These are phyloP conservation scores for Hydrangea macrophylla DNA, from an alignment of 148 eudicot genomes.

Conservation along the genomic window DNA sequence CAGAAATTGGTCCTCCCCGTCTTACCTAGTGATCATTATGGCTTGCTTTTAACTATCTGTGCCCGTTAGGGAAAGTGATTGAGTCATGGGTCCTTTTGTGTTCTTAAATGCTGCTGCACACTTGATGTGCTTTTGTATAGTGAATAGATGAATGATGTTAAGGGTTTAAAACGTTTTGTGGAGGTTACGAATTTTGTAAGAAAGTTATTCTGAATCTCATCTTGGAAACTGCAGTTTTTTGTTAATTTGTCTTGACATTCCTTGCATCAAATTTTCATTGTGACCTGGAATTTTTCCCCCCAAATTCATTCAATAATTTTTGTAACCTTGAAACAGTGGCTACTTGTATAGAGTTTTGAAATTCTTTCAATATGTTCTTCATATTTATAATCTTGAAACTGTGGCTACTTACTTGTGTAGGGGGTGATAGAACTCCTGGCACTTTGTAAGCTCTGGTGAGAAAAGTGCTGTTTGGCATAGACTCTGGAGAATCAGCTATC, in stretches of 20 bases:
- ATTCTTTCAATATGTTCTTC: too few relatives aligned
- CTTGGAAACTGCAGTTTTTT: not conserved
- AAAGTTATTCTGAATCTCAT: not conserved
- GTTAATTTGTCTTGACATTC: not conserved
- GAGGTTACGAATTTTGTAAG: constrained; percentile 10
- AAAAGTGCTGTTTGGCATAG: not conserved
- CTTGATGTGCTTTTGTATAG: constrained; percentile 12
- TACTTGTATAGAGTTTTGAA: not conserved
- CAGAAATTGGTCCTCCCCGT: constrained; percentile 69
- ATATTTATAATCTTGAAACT: too few relatives aligned
- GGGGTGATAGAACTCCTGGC: too few relatives aligned
- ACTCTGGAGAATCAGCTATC: not conserved
- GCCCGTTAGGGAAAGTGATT: not conserved
- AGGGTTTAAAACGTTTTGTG: constrained; percentile 12
- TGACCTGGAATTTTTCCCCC: not conserved
- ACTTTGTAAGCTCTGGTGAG: too few relatives aligned
- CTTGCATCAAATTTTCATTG: not conserved
- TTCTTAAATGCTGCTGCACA: not conserved
- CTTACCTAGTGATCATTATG: constrained; percentile 89
- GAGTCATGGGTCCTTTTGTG: constrained; percentile 1
- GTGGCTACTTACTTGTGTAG: too few relatives aligned
- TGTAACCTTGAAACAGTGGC: not conserved
- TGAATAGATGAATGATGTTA: constrained; percentile 1
- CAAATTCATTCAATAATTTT: not conserved
- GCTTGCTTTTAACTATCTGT: constrained; percentile 38